These are phyloP conservation scores for Cryptococcus floricola DNA, from an alignment of 1,284 basidiomycete genomes.

Conservation along the genomic window DNA sequence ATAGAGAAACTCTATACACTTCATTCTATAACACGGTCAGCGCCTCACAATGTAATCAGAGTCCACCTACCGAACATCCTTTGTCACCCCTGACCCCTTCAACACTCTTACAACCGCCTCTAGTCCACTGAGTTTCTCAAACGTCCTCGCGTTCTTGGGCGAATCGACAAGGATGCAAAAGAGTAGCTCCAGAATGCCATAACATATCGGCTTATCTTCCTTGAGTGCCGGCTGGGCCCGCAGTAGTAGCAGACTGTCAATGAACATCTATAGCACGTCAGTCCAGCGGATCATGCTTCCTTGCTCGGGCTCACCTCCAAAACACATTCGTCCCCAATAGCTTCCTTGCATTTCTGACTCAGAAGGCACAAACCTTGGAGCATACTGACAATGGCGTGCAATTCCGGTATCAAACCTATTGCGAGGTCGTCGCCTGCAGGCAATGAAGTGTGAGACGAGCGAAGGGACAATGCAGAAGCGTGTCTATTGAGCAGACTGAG, in stretches of 20 bases:
- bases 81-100: conserved; percentile 72
- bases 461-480: conserved; percentile 27
- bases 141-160: conserved; percentile 63
- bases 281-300: conserved; percentile 2
- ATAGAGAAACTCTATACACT: conserved; percentile 86
- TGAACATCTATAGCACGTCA: conserved; percentile 26
- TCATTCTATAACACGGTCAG: conserved; percentile 61
- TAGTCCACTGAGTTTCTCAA: conserved; percentile 70
- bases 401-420: conserved; percentile 26
- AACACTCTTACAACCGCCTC: conserved; percentile 75
- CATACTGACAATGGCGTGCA: conserved; percentile 56
- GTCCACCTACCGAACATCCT: conserved; percentile 68
- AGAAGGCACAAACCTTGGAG: conserved; percentile 75
- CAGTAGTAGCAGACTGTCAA: conserved; percentile 39
- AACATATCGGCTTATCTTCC: conserved; percentile 51
- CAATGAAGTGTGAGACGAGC: conserved; percentile 24
- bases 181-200: conserved; percentile 71
- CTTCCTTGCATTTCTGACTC: conserved; percentile 64
- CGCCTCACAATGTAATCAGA: neutral
- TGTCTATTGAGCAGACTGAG: conserved; percentile 34
- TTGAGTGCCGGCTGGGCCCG: conserved; percentile 28
- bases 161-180: conserved; percentile 80
- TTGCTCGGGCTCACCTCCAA: conserved; percentile 59
- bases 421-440: conserved; percentile 29
- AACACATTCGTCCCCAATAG: conserved; percentile 63